These are phyloP conservation scores for Tolypocladium sp. DNA, from an alignment of 2,329 filamentous ascomycete genomes.

Conservation along the genomic window DNA sequence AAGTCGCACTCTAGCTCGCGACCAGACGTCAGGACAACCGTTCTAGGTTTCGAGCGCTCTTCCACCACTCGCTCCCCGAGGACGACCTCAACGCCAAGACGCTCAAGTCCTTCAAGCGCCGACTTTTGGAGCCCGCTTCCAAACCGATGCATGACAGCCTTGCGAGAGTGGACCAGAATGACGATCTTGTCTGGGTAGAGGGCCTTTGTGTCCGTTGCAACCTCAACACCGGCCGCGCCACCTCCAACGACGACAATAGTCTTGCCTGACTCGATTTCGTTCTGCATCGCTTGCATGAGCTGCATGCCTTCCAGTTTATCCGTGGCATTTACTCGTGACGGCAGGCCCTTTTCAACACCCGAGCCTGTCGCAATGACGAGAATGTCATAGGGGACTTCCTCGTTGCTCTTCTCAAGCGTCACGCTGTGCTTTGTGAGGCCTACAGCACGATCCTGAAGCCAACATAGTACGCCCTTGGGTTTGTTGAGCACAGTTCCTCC, in stretches of 20 bases:
- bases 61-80: not conserved
- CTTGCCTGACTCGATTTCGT: not conserved
- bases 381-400: not conserved
- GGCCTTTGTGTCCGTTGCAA: not conserved
- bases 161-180: not conserved
- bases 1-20: not conserved
- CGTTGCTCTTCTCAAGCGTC: not conserved
- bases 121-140: not conserved
- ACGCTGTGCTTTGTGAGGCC: not conserved
- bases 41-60: not conserved
- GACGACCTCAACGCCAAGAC: not conserved
- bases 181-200: not conserved
- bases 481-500: not conserved
- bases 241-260: not conserved
- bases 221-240: not conserved
- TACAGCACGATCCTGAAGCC: not conserved
- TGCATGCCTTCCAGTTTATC: not conserved
- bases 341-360: not conserved
- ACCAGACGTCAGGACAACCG: not conserved
- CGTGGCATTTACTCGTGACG: not conserved
- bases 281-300: not conserved
- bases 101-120: not conserved
- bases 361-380: not conserved
- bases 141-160: not conserved
- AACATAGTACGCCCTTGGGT: not conserved